These are phyloP conservation scores for Xylaria sp. DNA, from an alignment of 2,329 filamentous ascomycete species.

Conservation along the genomic window DNA sequence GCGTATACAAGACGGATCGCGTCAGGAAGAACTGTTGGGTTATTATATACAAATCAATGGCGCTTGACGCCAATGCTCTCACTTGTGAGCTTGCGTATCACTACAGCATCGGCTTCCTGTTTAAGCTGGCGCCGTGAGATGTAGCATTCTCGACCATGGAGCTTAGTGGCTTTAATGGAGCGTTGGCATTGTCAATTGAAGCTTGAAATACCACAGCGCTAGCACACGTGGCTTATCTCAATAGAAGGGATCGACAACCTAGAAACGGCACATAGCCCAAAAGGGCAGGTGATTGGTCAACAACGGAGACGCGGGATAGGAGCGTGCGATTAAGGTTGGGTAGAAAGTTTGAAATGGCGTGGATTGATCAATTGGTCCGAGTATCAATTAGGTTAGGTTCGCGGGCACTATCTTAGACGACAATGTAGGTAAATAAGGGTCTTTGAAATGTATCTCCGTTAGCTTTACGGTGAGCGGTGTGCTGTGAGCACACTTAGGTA, in stretches of 20 bases:
- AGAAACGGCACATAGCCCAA: slow-evolving; percentile 30
- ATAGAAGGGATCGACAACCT: slow-evolving; percentile 17
- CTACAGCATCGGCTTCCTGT: slow-evolving; percentile 20
- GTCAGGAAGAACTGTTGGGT: not conserved
- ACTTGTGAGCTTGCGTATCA: slow-evolving; percentile 9
- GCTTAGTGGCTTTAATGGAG: slow-evolving; percentile 15
- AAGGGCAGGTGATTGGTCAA: slow-evolving; percentile 39
- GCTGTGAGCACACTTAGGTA: not conserved
- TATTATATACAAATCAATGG: slow-evolving; percentile 18
- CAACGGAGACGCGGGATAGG: slow-evolving; percentile 3
- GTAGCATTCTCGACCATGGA: slow-evolving; percentile 19
- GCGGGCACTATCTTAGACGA: slow-evolving; percentile 2
- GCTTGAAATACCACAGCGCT: slow-evolving; percentile 33
- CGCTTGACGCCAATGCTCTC: not conserved
- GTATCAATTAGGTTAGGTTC: slow-evolving; percentile 4
- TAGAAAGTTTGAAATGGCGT: slow-evolving; percentile 26
- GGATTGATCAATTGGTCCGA: slow-evolving; percentile 1
- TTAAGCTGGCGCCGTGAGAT: slow-evolving; percentile 30
- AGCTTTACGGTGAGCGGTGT: not conserved
- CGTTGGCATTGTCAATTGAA: slow-evolving; percentile 10
- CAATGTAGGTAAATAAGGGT: not conserved
- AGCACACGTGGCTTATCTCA: slow-evolving; percentile 37
- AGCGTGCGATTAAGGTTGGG: slow-evolving; percentile 46
- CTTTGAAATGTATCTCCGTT: not conserved
- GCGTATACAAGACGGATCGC: not conserved